These are phyloP conservation scores for Lablab purpureus DNA, from an alignment of 306 rosid species.

Conservation along the genomic window DNA sequence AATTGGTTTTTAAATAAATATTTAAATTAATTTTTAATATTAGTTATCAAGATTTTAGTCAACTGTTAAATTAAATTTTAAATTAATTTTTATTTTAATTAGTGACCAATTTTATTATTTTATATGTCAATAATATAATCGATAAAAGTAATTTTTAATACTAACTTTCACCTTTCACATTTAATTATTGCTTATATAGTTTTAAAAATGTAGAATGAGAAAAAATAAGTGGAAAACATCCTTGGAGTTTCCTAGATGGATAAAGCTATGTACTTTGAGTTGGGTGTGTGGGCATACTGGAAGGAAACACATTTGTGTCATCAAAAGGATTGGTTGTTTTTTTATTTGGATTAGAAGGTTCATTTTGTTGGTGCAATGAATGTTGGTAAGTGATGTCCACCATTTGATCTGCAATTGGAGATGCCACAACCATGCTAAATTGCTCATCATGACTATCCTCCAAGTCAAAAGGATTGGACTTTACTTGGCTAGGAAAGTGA, in stretches of 20 bases:
- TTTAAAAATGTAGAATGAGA: too few species aligned
- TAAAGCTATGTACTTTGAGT: background rate
- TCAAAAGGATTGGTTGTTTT: conserved; percentile 50
- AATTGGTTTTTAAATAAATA: too few species aligned
- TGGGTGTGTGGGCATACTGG: conserved; percentile 10
- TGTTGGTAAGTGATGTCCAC: conserved; percentile 37
- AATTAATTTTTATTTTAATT: too few species aligned
- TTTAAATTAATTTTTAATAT: too few species aligned
- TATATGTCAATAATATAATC: too few species aligned
- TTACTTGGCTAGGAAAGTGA: conserved; percentile 7
- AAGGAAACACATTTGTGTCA: conserved; percentile 24
- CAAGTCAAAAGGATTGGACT: conserved; percentile 51
- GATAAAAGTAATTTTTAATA: too few species aligned
- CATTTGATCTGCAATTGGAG: background rate
- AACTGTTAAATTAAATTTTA: too few species aligned
- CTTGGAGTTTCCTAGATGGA: background rate
- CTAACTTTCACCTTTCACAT: too few species aligned
- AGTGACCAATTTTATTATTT: too few species aligned
- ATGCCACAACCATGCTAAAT: background rate
- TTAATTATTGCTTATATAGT: too few species aligned
- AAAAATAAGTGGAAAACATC: too few species aligned
- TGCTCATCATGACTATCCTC: background rate
- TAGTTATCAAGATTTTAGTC: too few species aligned
- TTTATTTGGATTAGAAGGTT: conserved; percentile 15
- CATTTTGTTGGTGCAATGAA: conserved; percentile 26